Evolutionary conservation across 768 basidiomycete genomes (phyloP).

Genomic region (Russula compacta): DNA sequence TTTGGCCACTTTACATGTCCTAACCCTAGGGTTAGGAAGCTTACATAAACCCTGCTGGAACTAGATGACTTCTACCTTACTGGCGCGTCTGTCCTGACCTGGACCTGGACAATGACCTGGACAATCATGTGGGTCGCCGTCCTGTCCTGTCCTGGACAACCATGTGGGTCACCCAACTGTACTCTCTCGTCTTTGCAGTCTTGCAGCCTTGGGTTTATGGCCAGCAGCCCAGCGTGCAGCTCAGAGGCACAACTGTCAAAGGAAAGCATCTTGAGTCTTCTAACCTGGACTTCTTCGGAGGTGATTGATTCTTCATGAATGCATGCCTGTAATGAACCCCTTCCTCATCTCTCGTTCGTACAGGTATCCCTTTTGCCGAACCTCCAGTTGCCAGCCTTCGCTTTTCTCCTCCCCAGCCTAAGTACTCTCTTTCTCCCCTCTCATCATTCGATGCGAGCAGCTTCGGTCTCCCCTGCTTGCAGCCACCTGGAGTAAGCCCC

Average conservation of each 20-base stretch:
- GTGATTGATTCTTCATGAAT: neutral
- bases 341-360: neutral
- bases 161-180: too few relatives aligned
- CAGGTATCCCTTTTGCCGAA: conserved; percentile 31
- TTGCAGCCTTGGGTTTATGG: neutral
- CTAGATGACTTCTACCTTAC: too few relatives aligned
- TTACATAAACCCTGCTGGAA: too few relatives aligned
- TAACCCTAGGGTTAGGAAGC: too few relatives aligned
- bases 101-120: too few relatives aligned
- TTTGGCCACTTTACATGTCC: too few relatives aligned
- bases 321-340: too few relatives aligned
- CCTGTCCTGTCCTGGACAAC: too few relatives aligned
- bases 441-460: conserved; percentile 25
- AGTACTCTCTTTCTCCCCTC: conserved; percentile 16
- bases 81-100: too few relatives aligned
- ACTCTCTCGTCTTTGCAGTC: neutral
- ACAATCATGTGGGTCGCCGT: too few relatives aligned
- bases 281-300: conserved; percentile 28
- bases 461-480: conserved; percentile 27
- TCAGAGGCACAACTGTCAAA: conserved; percentile 22
- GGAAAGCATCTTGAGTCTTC: conserved; percentile 17
- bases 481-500: conserved; percentile 13
- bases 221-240: conserved; percentile 3
- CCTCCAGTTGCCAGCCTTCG: conserved; percentile 27
- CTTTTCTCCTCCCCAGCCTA: conserved; percentile 24